phyloP scores from a whole-genome alignment of 2,329 filamentous ascomycete species.

The Ceratocystis destructans region DNA sequence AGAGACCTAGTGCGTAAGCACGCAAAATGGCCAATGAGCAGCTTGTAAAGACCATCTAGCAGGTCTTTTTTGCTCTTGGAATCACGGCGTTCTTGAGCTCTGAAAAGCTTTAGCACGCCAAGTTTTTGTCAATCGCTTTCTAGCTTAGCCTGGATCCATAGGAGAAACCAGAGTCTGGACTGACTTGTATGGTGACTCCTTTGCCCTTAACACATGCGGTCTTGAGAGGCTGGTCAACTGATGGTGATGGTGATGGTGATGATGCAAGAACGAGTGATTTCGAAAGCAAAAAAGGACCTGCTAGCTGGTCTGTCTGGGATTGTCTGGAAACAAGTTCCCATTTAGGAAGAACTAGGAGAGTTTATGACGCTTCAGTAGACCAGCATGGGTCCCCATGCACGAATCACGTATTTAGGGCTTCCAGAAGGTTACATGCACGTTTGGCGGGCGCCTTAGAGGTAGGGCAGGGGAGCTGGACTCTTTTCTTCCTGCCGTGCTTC shows the following conservation, averaged over 20 bases:
- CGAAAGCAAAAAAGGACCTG: too few relatives aligned
- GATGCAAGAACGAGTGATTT: neutral
- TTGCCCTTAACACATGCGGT: neutral
- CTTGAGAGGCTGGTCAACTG: neutral
- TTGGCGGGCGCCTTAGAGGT: too few relatives aligned
- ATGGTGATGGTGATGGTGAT: neutral
- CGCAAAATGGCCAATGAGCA: neutral
- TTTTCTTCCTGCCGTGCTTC: too few relatives aligned
- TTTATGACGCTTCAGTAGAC: too few relatives aligned
- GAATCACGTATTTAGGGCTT: too few relatives aligned
- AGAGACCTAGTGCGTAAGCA: neutral
- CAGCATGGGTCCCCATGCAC: too few relatives aligned
- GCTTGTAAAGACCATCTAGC: neutral
- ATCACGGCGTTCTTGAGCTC: neutral
- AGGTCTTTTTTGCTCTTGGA: neutral
- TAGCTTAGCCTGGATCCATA: neutral
- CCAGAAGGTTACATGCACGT: too few relatives aligned
- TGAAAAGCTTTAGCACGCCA: neutral
- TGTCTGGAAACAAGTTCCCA: neutral
- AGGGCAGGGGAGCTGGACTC: too few relatives aligned
- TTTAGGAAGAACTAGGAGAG: neutral
- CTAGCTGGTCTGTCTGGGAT: neutral
- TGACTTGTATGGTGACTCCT: neutral
- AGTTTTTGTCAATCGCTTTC: neutral
- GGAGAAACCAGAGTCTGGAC: neutral